Evolutionary conservation across 2,329 filamentous ascomycete species (phyloP).

Genomic region (Ampelomyces quisqualis): DNA sequence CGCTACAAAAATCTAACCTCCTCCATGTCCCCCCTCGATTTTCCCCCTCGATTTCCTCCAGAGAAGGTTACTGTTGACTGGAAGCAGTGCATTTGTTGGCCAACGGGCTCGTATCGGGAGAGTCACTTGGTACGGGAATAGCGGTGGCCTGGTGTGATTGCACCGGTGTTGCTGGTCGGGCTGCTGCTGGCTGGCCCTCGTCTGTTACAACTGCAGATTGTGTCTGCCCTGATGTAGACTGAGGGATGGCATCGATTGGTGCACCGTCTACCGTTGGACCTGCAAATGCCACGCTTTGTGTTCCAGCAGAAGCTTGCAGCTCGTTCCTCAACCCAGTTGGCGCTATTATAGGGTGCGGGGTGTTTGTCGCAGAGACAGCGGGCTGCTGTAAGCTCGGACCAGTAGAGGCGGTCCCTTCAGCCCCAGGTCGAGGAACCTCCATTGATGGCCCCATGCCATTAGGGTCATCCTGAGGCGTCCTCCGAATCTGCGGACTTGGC

Average conservation of each 20-base stretch:
- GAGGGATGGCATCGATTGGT: not conserved
- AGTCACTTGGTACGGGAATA: no score
- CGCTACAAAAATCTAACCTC: not conserved
- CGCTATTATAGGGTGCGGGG: no score
- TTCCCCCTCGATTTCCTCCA: no score
- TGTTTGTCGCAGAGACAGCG: not conserved
- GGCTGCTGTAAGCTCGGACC: slow-evolving; percentile 1
- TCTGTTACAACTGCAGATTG: not conserved
- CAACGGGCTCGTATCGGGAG: no score
- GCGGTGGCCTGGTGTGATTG: not conserved
- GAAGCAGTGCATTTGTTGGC: no score
- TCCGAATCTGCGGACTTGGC: slow-evolving; percentile 21
- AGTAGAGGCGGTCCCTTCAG: slow-evolving; percentile 21
- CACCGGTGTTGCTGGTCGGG: slow-evolving; percentile 11
- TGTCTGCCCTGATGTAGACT: not conserved
- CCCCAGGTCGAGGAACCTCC: slow-evolving; percentile 24
- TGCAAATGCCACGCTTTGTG: not conserved
- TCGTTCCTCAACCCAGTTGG: no score
- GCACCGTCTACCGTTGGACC: not conserved
- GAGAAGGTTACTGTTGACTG: no score
- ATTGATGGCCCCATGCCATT: slow-evolving; percentile 27
- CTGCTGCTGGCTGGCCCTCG: not conserved
- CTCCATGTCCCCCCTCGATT: no score
- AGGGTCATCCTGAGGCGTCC: slow-evolving; percentile 19
- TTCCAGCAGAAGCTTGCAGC: not conserved